These are phyloP conservation scores for Voacanga thouarsii DNA, from an alignment of 257 asterid genomes.

Conservation along the genomic window DNA sequence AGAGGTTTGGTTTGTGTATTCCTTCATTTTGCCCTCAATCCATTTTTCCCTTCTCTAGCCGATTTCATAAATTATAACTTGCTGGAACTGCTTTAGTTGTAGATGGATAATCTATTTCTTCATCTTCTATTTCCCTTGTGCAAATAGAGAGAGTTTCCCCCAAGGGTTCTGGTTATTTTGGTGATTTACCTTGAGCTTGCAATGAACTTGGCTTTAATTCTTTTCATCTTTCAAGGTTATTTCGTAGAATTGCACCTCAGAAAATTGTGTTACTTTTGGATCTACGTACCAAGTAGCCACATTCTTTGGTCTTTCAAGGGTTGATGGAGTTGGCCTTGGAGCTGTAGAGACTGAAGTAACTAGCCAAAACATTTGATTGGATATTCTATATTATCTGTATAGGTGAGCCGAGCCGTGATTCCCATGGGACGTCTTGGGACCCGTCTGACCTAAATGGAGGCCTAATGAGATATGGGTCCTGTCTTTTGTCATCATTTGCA, in stretches of 20 bases:
- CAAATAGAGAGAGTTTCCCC: background rate
- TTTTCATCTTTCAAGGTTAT: background rate
- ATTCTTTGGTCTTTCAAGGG: background rate
- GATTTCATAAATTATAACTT: background rate
- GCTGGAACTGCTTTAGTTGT: background rate
- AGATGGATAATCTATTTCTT: background rate
- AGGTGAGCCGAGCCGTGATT: background rate
- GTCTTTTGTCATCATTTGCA: constrained; percentile 1
- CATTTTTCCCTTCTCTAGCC: background rate
- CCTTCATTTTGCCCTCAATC: background rate
- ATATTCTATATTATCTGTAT: background rate
- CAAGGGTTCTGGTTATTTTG: background rate
- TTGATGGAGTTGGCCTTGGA: background rate
- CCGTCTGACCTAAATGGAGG: background rate
- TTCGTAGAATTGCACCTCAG: background rate
- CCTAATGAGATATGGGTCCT: background rate
- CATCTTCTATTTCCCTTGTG: background rate
- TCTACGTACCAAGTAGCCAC: background rate
- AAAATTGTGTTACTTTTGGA: background rate
- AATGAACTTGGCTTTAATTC: background rate
- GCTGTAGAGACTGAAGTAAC: background rate
- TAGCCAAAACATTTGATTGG: too few relatives aligned
- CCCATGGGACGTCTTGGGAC: background rate
- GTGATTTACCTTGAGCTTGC: background rate
- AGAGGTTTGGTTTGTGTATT: constrained; percentile 10